Percentiles rank a stretch among this genome's conserved stretches.
Conservation (phyloP, 805 yeast genomes). For the Sungouiella thailandica region DNA sequence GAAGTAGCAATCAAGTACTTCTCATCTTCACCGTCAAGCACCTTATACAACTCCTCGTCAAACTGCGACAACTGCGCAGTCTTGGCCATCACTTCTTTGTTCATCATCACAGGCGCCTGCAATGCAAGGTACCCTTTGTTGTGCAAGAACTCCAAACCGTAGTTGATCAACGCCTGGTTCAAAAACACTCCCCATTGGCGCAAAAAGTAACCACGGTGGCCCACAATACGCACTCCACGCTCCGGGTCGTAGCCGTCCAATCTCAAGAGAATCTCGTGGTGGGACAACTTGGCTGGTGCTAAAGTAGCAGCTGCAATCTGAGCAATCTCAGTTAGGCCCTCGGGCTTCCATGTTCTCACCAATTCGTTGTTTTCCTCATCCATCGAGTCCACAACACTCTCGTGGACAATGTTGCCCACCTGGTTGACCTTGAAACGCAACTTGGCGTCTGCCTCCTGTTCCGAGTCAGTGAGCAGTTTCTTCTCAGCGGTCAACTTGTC, state of each 20-base stretch:
- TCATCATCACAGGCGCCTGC: slow-evolving; percentile 99
- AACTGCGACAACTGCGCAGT: slow-evolving; percentile 97
- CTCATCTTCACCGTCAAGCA: slow-evolving; percentile 94
- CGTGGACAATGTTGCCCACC: slow-evolving; percentile 93
- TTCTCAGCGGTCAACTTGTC: slow-evolving; percentile 69
- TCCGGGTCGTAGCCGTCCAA: slow-evolving; percentile 98
- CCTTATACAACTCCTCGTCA: slow-evolving; percentile 97
- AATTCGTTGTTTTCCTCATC: slow-evolving; percentile 91
- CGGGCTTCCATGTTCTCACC: slow-evolving; percentile 85
- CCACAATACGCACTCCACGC: slow-evolving; percentile 95
- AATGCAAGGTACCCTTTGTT: slow-evolving; percentile 78
- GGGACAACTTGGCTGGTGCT: slow-evolving; percentile 74
- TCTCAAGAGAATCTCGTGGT: slow-evolving; percentile 90
- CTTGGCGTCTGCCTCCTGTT: slow-evolving; percentile 73
- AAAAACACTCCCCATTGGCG: slow-evolving; percentile 94
- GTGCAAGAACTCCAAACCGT: slow-evolving; percentile 82
- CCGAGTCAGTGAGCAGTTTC: slow-evolving; percentile 57
- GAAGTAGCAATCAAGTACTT: slow-evolving; percentile 97
- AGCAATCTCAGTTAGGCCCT: slow-evolving; percentile 53
- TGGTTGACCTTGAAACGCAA: slow-evolving; percentile 78
- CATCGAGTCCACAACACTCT: slow-evolving; percentile 77
- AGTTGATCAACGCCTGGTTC: slow-evolving; percentile 96
- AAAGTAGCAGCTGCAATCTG: slow-evolving; percentile 74
- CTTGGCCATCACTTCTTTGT: slow-evolving; percentile 98
- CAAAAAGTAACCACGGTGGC: slow-evolving; percentile 97